Evolutionary conservation across 2,329 filamentous ascomycete species (phyloP).

Genomic region (Clarireedia sp.): DNA sequence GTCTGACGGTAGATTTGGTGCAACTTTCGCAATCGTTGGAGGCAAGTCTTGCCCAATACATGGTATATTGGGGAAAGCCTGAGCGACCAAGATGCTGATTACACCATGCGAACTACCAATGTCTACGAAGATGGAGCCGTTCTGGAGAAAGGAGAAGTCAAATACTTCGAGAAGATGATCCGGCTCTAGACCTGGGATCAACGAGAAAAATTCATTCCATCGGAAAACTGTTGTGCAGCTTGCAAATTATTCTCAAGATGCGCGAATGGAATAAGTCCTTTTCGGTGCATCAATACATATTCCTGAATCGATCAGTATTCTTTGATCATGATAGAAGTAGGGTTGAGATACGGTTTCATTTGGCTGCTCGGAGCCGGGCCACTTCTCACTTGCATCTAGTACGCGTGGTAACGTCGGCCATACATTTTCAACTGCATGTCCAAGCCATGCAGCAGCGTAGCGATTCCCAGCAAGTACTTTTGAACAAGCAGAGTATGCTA

Average conservation of each 20-base stretch:
- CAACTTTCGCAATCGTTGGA: neutral
- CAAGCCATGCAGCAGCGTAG: neutral
- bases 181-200: neutral
- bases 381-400: neutral
- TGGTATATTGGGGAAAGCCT: neutral
- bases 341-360: neutral
- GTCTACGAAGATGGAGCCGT: neutral
- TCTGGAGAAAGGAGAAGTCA: neutral
- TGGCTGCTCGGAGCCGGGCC: neutral
- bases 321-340: neutral
- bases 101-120: neutral
- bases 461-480: neutral
- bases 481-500: neutral
- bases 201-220: neutral
- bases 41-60: neutral
- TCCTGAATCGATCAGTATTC: neutral
- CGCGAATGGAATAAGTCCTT: too few relatives aligned
- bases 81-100: neutral
- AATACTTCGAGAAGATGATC: neutral
- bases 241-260: too few relatives aligned
- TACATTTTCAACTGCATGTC: neutral
- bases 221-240: neutral
- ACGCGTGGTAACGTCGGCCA: neutral
- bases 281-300: too few relatives aligned
- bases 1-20: neutral